Percentiles rank a stretch among this genome's conserved stretches.
phyloP scores from a whole-genome alignment of 140 eudicot genomes.

The Bidens hawaiensis region DNA sequence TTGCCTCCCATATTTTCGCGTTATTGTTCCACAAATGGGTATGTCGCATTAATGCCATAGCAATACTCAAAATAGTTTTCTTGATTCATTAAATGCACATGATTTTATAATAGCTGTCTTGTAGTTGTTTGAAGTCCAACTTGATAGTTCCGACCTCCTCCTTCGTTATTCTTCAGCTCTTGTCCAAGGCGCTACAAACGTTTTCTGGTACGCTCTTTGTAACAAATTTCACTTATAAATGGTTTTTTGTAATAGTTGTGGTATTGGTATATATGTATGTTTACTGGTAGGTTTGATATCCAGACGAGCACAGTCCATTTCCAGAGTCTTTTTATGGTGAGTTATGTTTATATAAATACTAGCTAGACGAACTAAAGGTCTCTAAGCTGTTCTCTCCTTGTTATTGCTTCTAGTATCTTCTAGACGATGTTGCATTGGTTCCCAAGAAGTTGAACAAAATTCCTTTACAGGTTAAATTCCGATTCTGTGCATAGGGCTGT shows the following conservation, averaged over 20 bases:
- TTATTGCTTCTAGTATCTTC: conserved; percentile 64
- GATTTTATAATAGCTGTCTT: conserved; percentile 10
- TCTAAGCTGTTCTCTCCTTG: neutral
- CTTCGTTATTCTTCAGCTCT: conserved; percentile 94
- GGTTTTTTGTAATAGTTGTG: neutral
- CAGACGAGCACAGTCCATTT: conserved; percentile 83
- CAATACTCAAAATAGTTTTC: neutral
- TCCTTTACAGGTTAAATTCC: conserved; percentile 59
- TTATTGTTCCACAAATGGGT: conserved; percentile 94
- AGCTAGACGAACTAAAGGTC: neutral
- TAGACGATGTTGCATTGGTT: conserved; percentile 64
- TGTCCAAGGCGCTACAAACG: conserved; percentile 93
- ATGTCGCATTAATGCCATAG: conserved; percentile 19
- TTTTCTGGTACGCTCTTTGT: conserved; percentile 67
- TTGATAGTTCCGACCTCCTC: conserved; percentile 76
- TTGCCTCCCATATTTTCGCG: conserved; percentile 74
- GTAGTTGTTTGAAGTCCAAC: conserved; percentile 91
- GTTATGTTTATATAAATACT: neutral
- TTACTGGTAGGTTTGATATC: conserved; percentile 72
- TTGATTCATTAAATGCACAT: neutral
- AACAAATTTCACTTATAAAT: neutral
- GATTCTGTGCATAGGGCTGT: neutral
- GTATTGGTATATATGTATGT: neutral
- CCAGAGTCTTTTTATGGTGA: conserved; percentile 68
- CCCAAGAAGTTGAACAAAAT: conserved; percentile 63